Evolutionary conservation across 2,329 filamentous ascomycete species (phyloP).

Genomic region (Grosmannia penicillata): DNA sequence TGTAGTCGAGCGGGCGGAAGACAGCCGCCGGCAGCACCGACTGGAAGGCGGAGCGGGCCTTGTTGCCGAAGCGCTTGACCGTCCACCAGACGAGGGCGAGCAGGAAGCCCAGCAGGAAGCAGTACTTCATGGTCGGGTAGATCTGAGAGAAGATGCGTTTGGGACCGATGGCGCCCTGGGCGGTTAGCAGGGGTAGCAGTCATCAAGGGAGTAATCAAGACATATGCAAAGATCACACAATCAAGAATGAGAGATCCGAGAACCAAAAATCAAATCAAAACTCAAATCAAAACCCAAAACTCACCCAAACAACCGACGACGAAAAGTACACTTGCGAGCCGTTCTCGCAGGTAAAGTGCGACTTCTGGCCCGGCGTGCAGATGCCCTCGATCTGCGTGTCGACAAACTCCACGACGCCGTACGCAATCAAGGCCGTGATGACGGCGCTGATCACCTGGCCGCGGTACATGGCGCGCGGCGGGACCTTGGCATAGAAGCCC

Average conservation of each 20-base stretch:
- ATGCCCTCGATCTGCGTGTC: constrained; percentile 1
- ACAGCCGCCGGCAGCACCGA: neutral
- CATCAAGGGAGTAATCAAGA: neutral
- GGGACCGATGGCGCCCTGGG: constrained; percentile 5
- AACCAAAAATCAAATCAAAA: neutral
- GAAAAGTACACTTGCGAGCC: constrained; percentile 2
- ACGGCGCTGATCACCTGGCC: constrained; percentile 5
- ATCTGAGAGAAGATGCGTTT: constrained; percentile 6
- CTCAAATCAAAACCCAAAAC: neutral
- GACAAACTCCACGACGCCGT: constrained; percentile 3
- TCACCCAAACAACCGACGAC: constrained; percentile 4
- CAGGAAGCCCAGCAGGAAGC: constrained; percentile 7
- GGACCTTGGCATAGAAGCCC: constrained; percentile 6
- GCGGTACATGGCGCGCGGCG: constrained; percentile 6
- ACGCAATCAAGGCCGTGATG: constrained; percentile 5
- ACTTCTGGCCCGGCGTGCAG: constrained; percentile 4
- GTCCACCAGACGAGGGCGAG: constrained; percentile 5
- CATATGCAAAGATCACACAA: no score
- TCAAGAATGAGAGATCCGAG: neutral
- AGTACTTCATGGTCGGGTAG: constrained; percentile 5
- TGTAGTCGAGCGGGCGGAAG: neutral
- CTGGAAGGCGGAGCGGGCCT: neutral
- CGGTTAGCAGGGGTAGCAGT: neutral
- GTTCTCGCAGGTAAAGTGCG: constrained; percentile 1
- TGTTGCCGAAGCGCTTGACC: constrained; percentile 1